These are phyloP conservation scores for Microdochium trichocladiopsis DNA, from an alignment of 2,329 filamentous ascomycete species.

Conservation along the genomic window DNA sequence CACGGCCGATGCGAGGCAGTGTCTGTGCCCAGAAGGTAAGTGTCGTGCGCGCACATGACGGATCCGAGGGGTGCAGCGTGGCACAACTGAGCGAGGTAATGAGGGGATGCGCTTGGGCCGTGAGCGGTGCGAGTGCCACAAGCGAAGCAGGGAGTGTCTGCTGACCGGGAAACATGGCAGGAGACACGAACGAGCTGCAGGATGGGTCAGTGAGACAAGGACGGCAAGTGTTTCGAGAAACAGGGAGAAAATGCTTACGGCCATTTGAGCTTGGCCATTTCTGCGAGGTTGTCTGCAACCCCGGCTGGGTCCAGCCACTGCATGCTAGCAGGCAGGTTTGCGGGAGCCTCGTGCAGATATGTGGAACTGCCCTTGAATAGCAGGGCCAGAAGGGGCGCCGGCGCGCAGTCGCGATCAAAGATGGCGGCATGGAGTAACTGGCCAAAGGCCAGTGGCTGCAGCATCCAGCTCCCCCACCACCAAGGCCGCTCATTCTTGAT, in stretches of 20 bases:
- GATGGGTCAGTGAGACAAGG: not conserved
- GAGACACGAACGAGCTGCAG: conserved; percentile 66
- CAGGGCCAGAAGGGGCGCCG: conserved; percentile 32
- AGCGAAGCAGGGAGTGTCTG: conserved; percentile 60
- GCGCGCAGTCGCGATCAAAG: conserved; percentile 65
- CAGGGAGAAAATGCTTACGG: conserved; percentile 45
- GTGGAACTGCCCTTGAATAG: conserved; percentile 67
- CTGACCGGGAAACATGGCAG: conserved; percentile 74
- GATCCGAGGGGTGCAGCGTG: conserved; percentile 78
- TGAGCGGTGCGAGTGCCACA: conserved; percentile 66
- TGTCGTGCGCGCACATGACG: conserved; percentile 82
- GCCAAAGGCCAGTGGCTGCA: conserved; percentile 69
- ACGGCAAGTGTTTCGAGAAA: not conserved
- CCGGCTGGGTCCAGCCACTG: conserved; percentile 71
- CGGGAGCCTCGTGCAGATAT: conserved; percentile 70
- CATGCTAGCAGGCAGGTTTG: conserved; percentile 56
- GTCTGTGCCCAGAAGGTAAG: conserved; percentile 80
- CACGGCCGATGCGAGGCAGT: conserved; percentile 70
- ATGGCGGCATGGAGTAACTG: conserved; percentile 71
- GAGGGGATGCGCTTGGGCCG: conserved; percentile 77
- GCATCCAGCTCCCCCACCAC: conserved; percentile 81
- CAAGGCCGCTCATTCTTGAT: conserved; percentile 61
- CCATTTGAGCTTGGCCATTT: conserved; percentile 78
- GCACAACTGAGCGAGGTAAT: conserved; percentile 84
- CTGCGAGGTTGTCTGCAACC: conserved; percentile 73